Evolutionary conservation across 345 rosid genomes (phyloP), one percentile per base, ranked within the genome.

Genomic region (Eutrema heterophyllum): DNA sequence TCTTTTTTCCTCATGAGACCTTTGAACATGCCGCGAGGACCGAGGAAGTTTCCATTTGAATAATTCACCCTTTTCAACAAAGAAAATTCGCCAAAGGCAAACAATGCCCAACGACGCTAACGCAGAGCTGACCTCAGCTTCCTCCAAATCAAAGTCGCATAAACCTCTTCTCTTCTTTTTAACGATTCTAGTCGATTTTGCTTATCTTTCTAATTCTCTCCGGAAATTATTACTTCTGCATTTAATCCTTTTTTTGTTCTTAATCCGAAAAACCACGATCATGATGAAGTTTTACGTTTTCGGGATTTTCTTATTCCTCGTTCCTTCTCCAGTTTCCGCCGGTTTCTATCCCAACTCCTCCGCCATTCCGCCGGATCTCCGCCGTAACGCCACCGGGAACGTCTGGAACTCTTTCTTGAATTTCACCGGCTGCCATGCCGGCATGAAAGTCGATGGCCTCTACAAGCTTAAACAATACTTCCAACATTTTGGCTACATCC

Each of bases 401-500:
- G 66, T 21, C 0, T 78, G 81, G 78, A 44, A 78, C 38, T 27
- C 77, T 1, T 78, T 78, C 64, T 51, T 67, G 44, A 78, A 67
- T 43, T 78, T 59, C 72, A 67, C 77, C 14, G 78, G 77, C 29
- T 72, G 81, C n/a, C 73, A 67, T 5, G 56, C 57, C 18, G 81
- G 81, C 21, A 6, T 58, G 44, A 66, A 59, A 14, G 71, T 59
- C 50, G 51, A 67, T 35, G 81, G 77, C 32, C 81, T 78, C 41
- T 29, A 58, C 55, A 72, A 61, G 32, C 49, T 78, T 45, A 78
- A 78, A 60, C 73, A 59, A n/a, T 78, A 78, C 24, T 78, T 78
- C 10, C 74, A 72, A 51, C 46, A 44, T 9, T 78, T 78, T 55
- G 81, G 81, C n/a, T 78, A 78, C 78, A 78, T 78, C 45, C 54